phyloP scores from a whole-genome alignment of 192 early-diverging fungal species.

The Coemansia sp. region DNA sequence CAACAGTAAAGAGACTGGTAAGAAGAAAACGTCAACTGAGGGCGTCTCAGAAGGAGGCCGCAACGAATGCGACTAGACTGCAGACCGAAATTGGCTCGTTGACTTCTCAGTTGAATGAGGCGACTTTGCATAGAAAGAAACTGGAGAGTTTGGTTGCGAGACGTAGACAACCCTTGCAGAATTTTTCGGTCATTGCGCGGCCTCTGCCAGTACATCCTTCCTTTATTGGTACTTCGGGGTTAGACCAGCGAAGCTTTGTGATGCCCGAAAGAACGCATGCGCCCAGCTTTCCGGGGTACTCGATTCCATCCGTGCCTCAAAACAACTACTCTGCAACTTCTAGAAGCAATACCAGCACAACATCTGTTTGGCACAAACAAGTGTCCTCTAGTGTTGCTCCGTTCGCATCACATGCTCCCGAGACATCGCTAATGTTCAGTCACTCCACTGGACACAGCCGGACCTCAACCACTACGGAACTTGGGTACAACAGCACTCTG shows the following conservation, averaged over 20 bases:
- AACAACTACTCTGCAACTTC: neutral
- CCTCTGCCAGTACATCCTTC: neutral
- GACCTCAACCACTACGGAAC: neutral
- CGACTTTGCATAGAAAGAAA: slow-evolving; percentile 1
- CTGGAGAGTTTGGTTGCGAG: slow-evolving; percentile 3
- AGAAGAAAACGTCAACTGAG: slow-evolving; percentile 16
- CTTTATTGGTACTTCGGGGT: neutral
- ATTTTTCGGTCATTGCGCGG: neutral
- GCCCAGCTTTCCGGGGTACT: neutral
- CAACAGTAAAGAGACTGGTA: slow-evolving; percentile 16
- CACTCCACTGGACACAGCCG: neutral
- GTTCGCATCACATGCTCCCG: neutral
- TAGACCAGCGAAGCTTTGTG: neutral
- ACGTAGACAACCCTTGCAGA: neutral
- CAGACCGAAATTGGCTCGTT: slow-evolving; percentile 25
- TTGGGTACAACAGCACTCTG: neutral
- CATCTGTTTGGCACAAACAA: neutral
- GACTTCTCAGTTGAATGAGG: slow-evolving; percentile 21
- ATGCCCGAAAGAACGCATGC: neutral
- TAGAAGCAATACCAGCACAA: neutral
- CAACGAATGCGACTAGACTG: slow-evolving; percentile 5
- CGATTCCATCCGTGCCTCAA: neutral
- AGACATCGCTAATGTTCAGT: neutral
- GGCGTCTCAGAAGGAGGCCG: slow-evolving; percentile 13
- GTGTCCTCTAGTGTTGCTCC: neutral